phyloP scores from a whole-genome alignment of 345 rosid species.

The Crucihimalaya himalaica region DNA sequence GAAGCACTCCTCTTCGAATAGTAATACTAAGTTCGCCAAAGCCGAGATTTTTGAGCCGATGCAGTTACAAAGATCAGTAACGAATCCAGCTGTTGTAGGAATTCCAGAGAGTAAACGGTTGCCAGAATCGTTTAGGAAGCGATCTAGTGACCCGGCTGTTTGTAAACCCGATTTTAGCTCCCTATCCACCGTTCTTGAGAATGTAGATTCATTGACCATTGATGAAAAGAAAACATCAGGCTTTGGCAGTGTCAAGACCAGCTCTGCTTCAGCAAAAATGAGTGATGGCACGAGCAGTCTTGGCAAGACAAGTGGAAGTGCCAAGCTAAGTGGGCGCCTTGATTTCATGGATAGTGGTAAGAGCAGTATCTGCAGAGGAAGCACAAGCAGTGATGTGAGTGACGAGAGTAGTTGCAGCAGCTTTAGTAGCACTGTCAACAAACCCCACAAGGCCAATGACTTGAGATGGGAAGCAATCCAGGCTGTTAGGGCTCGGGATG shows the following conservation, averaged over 20 bases:
- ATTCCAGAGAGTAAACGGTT: conserved; percentile 49
- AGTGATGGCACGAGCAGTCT: conserved; percentile 77
- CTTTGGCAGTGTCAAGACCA: conserved; percentile 66
- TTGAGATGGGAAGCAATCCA: conserved; percentile 95
- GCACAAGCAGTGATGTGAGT: conserved; percentile 86
- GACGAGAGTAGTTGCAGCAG: conserved; percentile 93
- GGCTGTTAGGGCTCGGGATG: conserved; percentile 69
- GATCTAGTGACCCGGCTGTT: conserved; percentile 39
- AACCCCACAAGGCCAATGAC: conserved; percentile 90
- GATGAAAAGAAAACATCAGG: conserved; percentile 71
- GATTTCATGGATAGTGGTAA: conserved; percentile 84
- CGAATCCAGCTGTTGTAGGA: conserved; percentile 41
- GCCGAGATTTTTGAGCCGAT: conserved; percentile 36
- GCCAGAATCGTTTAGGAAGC: conserved; percentile 47
- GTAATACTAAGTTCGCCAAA: conserved; percentile 41
- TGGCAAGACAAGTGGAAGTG: conserved; percentile 73
- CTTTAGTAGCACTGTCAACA: conserved; percentile 80
- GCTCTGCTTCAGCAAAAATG: conserved; percentile 76
- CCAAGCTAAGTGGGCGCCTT: conserved; percentile 74
- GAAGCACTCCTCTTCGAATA: conserved; percentile 42
- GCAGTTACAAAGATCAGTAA: conserved; percentile 40
- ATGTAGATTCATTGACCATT: conserved; percentile 45
- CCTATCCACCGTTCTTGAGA: conserved; percentile 45
- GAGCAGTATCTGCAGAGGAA: conserved; percentile 89
- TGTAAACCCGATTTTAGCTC: conserved; percentile 47